Evolutionary conservation across 2,329 filamentous ascomycete genomes (phyloP), one percentile per base, ranked within the genome.

Genomic region (Colletotrichum destructivum): DNA sequence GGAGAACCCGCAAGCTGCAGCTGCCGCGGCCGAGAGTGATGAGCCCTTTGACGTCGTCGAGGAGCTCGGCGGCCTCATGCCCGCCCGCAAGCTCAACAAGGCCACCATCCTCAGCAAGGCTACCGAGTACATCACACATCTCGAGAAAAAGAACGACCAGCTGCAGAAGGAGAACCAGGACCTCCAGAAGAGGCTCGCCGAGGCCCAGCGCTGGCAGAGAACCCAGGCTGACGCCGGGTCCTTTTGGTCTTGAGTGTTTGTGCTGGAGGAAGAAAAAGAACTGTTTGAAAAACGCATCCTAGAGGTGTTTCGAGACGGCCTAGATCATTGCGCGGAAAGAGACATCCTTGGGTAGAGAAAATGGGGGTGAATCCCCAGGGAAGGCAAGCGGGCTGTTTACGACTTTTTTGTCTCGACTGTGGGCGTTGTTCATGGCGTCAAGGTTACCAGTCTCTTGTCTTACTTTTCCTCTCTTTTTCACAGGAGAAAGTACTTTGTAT

Each of bases 51-150:
- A 74, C n/a, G 65, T 72, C 35, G 72, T 73, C 52, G 77, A 77
- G 54, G 76, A 79, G 74, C 66, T 79, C 46, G 76, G 76, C 69
- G 80, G 80, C 8, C 74, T 82, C 21, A 74, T 78, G 42, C 81
- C 80, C 0, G 79, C 79, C 0, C 79, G 80, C 73, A 84, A 83
- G 76, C 79, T 84, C 54, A 84, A 84, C 78, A 84, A 84, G 77
- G 82, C 82, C 5, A 84, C 82, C 4, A 83, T 84, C 61, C 79
- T 82, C 55, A 81, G 79, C 76, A 82, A 82, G 67, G 81, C 81
- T 7, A 81, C 81, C 55, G 81, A 82, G 69, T 82, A 82, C 75
- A 82, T 82, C 64, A 74, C 76, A 1, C 79, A 81, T 68, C 77
- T 82, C 7, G 81, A 82, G 73, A 78, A 79, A 75, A 78, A 77